Evolutionary conservation across 169 alveolate genomes (phyloP), one percentile per base, ranked within the genome.

Genomic region (Plasmodium cynomolgi): DNA sequence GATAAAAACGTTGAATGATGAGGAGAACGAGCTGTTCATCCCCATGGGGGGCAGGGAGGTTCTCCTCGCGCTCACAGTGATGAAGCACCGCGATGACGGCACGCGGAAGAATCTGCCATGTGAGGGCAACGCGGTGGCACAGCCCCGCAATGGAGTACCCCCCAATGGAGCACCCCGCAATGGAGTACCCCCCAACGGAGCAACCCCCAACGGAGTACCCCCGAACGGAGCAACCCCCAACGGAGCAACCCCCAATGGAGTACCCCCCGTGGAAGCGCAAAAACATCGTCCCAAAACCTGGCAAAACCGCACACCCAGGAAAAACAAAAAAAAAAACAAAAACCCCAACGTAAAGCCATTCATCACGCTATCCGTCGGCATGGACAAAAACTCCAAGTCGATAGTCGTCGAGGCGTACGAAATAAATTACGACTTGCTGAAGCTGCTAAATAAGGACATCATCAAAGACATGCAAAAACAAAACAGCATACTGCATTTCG

Each of bases 11-110:
- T 13, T 90, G 8, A 80, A 90, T 26, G 83, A 90, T 80, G 94
- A 90, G 54, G 94, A 90, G 8, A 79, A 90, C 54, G 94, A 90
- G 77, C 4, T 90, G 54, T 90, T 90, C 77, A 90, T 90, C 68
- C 94, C 94, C 11, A 90, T 90, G 91, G 94, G 94, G 26, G 94
- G 94, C n/a, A 90, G 83, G 44, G 94, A 90, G 73, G 94, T 90
- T 41, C 74, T 81, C 37, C 71, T 90, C 50, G 44, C 94, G n/a
- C 34, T 90, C 74, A 80, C 47, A 82, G 23, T 90, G 26, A 90
- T 90, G 94, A 56, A 71, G 56, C 91, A 90, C 15, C 50, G 20
- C 29, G 26, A 26, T 8, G 37, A 9, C 29, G 6, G 29, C 44
- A 23, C 23, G 74, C 58, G 26, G 56, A 34, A 4, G 58, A 88